Base-by-base conservation (phyloP, 805 yeast genomes). In the Torulaspora quercuum region DNA sequence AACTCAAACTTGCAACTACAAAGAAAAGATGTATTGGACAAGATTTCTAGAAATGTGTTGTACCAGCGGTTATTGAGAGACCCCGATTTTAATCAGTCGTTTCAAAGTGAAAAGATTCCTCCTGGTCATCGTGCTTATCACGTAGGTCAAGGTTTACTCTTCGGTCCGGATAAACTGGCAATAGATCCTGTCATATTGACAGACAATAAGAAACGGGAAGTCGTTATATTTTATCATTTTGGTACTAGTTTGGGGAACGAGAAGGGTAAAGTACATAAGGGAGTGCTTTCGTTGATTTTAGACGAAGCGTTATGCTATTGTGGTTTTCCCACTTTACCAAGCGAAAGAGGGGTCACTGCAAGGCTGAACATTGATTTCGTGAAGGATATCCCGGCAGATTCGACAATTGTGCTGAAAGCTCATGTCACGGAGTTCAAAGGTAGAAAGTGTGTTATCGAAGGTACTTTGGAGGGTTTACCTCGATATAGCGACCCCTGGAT, bases 291-390 rank as follows among this genome's bases (percentile, higher is more conserved):
- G 2, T 79, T 95, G 2, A 58, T 90, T 9, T 46, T 90, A 35
- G 97, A 90, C 61, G 97, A 89, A 56, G 81, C 82, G 0, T 64
- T 90, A 18, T 86, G 95, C 52, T 70, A 78, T 28, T 83, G 95
- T 52, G 97, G 96, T 10, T 90, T 88, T 56, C 78, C 86, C 3
- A 64, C 72, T 17, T 66, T 90, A 8, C 97, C 97, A 1, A 76
- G 79, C 39, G 73, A 78, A 38, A 70, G 82, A 33, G 98, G 97
- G 9, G 95, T 92, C 15, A 90, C 98, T 0, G 98, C 95, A 0
- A 72, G 70, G 33, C 65, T 90, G 27, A 62, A 72, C 2, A 67
- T 90, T 6, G 69, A 82, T 35, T 90, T 86, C 59, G 24, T 50
- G 7, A 42, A 55, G n/a, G 70, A 71, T 26, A 61, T 62, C 4